phyloP scores from a whole-genome alignment of 2,329 filamentous ascomycete species.

The Chaetomiaceae sp. region DNA sequence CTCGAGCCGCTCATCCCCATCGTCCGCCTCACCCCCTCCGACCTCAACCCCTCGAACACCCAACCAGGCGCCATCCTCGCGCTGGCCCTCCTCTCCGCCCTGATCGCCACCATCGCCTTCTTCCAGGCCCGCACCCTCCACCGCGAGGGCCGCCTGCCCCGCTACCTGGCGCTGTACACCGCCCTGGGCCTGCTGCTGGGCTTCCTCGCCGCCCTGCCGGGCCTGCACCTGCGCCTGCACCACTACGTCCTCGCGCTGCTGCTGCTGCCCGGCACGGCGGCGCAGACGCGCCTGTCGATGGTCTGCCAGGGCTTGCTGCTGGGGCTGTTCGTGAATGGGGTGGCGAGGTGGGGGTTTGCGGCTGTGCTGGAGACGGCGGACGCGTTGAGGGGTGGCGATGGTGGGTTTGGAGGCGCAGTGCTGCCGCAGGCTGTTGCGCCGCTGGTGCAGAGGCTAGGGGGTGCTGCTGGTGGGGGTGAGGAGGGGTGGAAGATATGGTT shows the following conservation, averaged over 20 bases:
- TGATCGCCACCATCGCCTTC: slow-evolving; percentile 55
- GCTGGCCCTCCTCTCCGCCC: slow-evolving; percentile 57
- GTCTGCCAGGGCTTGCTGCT: slow-evolving; percentile 67
- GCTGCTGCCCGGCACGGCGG: slow-evolving; percentile 62
- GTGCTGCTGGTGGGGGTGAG: neutral
- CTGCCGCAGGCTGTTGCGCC: slow-evolving; percentile 37
- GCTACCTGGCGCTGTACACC: slow-evolving; percentile 58
- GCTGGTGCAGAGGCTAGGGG: slow-evolving; percentile 39
- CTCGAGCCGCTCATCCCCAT: slow-evolving; percentile 65
- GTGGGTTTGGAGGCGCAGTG: slow-evolving; percentile 34
- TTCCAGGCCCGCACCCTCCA: slow-evolving; percentile 65
- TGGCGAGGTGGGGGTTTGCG: slow-evolving; percentile 70
- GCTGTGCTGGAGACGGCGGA: slow-evolving; percentile 62
- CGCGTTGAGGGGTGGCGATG: slow-evolving; percentile 47
- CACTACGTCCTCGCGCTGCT: slow-evolving; percentile 70
- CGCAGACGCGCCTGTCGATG: slow-evolving; percentile 62
- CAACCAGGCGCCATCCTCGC: slow-evolving; percentile 65
- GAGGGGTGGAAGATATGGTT: slow-evolving; percentile 40
- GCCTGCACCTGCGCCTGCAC: slow-evolving; percentile 63
- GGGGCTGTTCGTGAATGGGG: slow-evolving; percentile 71
- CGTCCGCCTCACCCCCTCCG: slow-evolving; percentile 62
- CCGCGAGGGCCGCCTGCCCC: slow-evolving; percentile 58
- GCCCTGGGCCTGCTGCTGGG: slow-evolving; percentile 46
- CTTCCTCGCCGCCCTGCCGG: slow-evolving; percentile 47
- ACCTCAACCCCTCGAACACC: slow-evolving; percentile 58